Base-by-base conservation (phyloP, 768 basidiomycete species). In the Coprinopsis strossmayeri region DNA sequence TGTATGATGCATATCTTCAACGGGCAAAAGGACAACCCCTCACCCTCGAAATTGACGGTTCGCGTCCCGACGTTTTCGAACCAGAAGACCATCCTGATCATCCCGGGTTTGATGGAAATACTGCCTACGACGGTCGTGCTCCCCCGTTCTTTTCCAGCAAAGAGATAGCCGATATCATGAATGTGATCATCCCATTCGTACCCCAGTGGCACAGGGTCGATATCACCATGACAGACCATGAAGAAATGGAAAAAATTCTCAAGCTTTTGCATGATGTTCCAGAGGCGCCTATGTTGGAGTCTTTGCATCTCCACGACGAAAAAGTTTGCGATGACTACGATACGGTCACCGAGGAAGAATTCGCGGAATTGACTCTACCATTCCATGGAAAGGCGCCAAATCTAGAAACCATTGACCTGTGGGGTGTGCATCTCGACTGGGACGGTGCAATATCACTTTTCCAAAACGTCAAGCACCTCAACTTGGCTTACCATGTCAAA, bases 341-440 rank as follows among this genome's bases (percentile, higher is more conserved):
- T 30, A 67, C 64, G 2, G 50, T 49, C 7, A 68, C 67, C 2
- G 49, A 48, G 3, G 78, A 81, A 64, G 50, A 53, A 2, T 72
- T 73, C 3, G 60, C 64, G 15, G 63, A 69, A 17, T 66, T 77
- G 18, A 72, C 73, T 53, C 64, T 71, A 10, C 69, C 77, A 15
- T 81, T 87, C 56, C 69, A 77, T 46, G 70, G 76, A 2, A 71
- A 74, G 21, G 71, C 71, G 15, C 87, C 87, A 1, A 70, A 66
- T 5, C 65, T 89, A 12, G 64, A 60, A 17, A 56, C 64, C 3
- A 61, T 78, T 27, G 65, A 67, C 9, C 67, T 89, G 23, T 85
- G 81, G 79, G 85, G 84, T 32, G 80, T 87, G 3, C 85, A 85
- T 52, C 61, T 88, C 27, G 73, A 81, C 49, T 89, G 87, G 87